Base-by-base conservation (phyloP, 2,329 filamentous ascomycete species). In the Aspergillus texensis region DNA sequence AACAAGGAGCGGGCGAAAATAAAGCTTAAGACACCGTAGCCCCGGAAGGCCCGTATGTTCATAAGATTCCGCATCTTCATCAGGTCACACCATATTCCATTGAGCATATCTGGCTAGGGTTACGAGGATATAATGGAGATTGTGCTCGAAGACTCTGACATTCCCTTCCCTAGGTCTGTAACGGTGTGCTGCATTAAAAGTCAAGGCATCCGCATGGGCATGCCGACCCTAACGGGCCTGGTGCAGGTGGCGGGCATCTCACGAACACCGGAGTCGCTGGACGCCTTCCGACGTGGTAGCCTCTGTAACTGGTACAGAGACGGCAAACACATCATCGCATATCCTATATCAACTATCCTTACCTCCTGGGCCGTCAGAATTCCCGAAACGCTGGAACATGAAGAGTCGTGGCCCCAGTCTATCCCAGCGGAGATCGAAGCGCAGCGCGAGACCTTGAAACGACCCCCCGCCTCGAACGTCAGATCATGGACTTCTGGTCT, bases 291-390 rank as follows among this genome's bases (percentile, higher is more conserved):
- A 32, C 50, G 28, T 12, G 28, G 50, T 3, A 10, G 50, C 30
- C 32, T 62, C 9, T 26, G 55, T 28, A 62, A 62, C 28, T 62
- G 55, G 55, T 62, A 58, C 10, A 55, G 60, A 10, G 36, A 55
- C 24, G 60, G 60, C 4, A 32, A 48, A 4, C 60, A 62, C 10
- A 36, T 58, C 21, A 52, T 62, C n/a, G 46, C 46, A 4, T 62
- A 62, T 39, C 60, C 60, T 2, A 19, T 62, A 10, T 62, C 55
- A 10, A 1, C 14, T 1, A 30, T 14, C 8, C 53, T 34, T 21
- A 41, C 48, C 12, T 62, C 60, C 11, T 62, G 60, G 60, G 60
- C 60, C 1, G 28, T 55, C 14, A 62, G 55, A 0, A 14, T 58
- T 1, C 19, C 46, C 6, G 8, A 60, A 10, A 19, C 24, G 4